These are phyloP conservation scores for Sporisorium reilianum DNA, from an alignment of 1,284 basidiomycete species.

Conservation along the genomic window DNA sequence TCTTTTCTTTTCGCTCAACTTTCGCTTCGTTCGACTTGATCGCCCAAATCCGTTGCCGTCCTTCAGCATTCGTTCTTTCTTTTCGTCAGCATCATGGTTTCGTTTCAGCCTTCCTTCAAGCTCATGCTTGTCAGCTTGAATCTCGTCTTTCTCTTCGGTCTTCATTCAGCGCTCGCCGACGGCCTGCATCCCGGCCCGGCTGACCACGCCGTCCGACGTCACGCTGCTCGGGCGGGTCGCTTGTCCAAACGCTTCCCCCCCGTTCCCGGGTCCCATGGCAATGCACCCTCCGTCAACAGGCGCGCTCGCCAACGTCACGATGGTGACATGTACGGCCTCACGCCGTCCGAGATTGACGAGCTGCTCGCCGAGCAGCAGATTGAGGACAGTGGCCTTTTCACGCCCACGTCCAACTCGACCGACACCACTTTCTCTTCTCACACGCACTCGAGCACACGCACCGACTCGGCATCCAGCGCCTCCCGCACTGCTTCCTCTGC, in stretches of 20 bases:
- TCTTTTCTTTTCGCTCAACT: background rate
- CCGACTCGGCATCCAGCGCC: slow-evolving; percentile 6
- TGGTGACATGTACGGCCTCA: slow-evolving; percentile 18
- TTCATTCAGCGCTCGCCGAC: slow-evolving; percentile 24
- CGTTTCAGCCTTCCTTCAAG: slow-evolving; percentile 33
- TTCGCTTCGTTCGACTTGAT: background rate
- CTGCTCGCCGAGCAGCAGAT: slow-evolving; percentile 17
- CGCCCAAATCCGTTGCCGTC: background rate
- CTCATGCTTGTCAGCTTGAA: slow-evolving; percentile 44
- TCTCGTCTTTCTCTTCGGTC: slow-evolving; percentile 21
- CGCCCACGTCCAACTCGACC: slow-evolving; percentile 13
- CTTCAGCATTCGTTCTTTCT: background rate
- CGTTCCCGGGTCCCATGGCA: background rate
- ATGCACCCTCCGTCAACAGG: slow-evolving; percentile 11
- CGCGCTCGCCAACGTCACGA: slow-evolving; percentile 8
- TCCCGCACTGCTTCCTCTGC: slow-evolving; percentile 10
- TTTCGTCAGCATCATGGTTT: slow-evolving; percentile 24
- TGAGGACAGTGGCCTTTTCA: slow-evolving; percentile 12
- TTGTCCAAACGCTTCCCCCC: slow-evolving; percentile 33
- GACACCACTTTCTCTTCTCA: slow-evolving; percentile 17
- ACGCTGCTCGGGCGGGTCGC: slow-evolving; percentile 35
- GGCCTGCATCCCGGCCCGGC: slow-evolving; percentile 2
- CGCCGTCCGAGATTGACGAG: slow-evolving; percentile 23
- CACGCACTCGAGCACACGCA: slow-evolving; percentile 14
- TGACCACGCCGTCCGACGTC: slow-evolving; percentile 30